phyloP scores from a whole-genome alignment of 495 filamentous ascomycete species.

The Xylaria sp. region DNA sequence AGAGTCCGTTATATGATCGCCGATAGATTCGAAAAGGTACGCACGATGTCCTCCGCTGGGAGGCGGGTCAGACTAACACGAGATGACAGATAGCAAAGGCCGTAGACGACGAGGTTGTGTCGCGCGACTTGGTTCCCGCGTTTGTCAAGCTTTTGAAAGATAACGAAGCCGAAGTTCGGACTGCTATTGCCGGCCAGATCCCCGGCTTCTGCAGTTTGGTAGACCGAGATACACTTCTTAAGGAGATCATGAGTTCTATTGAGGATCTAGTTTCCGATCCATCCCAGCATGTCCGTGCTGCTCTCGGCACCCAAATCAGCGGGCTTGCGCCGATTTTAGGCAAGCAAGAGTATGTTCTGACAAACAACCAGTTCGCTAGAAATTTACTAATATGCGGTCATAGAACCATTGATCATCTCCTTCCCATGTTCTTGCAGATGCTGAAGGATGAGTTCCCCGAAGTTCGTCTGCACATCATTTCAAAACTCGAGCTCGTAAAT shows the following conservation, averaged over 20 bases:
- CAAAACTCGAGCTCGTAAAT: slow-evolving; percentile 96
- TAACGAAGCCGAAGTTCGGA: slow-evolving; percentile 95
- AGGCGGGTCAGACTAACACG: slow-evolving; percentile 30
- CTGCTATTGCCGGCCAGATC: slow-evolving; percentile 96
- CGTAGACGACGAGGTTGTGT: slow-evolving; percentile 95
- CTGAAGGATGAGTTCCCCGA: slow-evolving; percentile 99
- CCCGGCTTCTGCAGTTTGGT: slow-evolving; percentile 93
- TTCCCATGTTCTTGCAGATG: slow-evolving; percentile 99
- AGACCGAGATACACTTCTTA: slow-evolving; percentile 84
- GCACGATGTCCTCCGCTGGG: slow-evolving; percentile 11
- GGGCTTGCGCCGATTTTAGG: slow-evolving; percentile 95
- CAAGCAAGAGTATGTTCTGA: slow-evolving; percentile 84
- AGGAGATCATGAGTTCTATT: slow-evolving; percentile 95
- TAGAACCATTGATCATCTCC: slow-evolving; percentile 92
- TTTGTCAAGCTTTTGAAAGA: slow-evolving; percentile 98
- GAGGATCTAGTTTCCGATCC: slow-evolving; percentile 95
- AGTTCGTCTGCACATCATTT: slow-evolving; percentile 97
- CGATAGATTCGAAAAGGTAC: slow-evolving; percentile 95
- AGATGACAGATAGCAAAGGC: slow-evolving; percentile 88
- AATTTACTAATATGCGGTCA: slow-evolving; percentile 24
- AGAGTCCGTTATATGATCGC: slow-evolving; percentile 99
- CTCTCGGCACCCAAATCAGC: slow-evolving; percentile 95
- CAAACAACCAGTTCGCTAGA: neutral
- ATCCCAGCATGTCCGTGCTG: slow-evolving; percentile 95
- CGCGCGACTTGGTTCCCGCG: slow-evolving; percentile 90